Base-by-base conservation (phyloP, 768 basidiomycete genomes). In the Tulasnella sp. region DNA sequence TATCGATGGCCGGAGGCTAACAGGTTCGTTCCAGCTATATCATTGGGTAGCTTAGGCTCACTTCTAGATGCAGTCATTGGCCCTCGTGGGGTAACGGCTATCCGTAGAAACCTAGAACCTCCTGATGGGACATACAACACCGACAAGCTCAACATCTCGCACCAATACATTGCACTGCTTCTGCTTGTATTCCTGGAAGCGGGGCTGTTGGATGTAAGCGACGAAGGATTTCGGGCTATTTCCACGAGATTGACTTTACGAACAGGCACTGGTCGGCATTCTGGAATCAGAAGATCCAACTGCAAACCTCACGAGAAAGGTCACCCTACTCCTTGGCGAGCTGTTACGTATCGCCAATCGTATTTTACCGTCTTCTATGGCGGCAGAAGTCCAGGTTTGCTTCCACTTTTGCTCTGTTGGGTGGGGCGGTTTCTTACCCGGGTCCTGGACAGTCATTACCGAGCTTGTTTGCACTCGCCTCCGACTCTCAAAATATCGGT, bases 91-190 rank as follows among this genome's bases (percentile, higher is more conserved):
- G 58, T 34, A 0, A 29, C 58, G 25, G 29, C 58, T 1, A 25
- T 34, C 31, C 58, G 58, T 9, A 64, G 11, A 34, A 64, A 64
- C 58, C 31, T 25, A 17, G 58, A 64, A 11, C 58, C 45, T 36
- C 49, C 80, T 69, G 29, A 68, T 79, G 34, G 74, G 74, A 42
- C 42, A 71, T 22, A 64, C 14, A 64, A 31, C 58, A 64, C 58
- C 0, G 58, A 64, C 77, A 87, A 88, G 5, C 85, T 95, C 64
- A 96, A 92, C 80, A 83, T 99, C 34, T 92, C 95, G 1, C 96
- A 98, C 80, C 97, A 99, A 80, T 99, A 95, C 81, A 88, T 96
- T 71, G 92, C 93, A 0, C 85, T 99, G 17, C 85, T 99, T 5
- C 86, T 98, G 9, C 85, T 93, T 22, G 89, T 97, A 2, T 89